Percentiles rank a stretch among this genome's conserved stretches.
Evolutionary conservation across 768 basidiomycete genomes (phyloP).

Genomic region (Pulveroboletus ravenelii): DNA sequence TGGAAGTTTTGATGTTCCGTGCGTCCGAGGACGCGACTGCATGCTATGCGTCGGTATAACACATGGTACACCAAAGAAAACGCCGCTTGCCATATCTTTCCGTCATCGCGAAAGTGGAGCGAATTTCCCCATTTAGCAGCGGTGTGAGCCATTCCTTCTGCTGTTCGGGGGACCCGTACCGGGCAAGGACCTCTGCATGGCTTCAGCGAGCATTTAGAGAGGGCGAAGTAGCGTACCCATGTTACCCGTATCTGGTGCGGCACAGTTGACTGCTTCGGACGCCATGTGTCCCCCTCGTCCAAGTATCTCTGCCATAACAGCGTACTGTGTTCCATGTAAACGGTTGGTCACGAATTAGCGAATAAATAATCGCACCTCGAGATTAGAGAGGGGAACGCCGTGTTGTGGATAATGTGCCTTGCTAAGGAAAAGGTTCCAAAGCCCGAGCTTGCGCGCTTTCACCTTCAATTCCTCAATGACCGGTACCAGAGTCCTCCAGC

Average conservation of each 20-base stretch:
- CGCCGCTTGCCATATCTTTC: slow-evolving; percentile 68
- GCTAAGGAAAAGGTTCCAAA: slow-evolving; percentile 98
- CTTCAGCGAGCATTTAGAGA: not conserved
- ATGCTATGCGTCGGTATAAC: slow-evolving; percentile 1
- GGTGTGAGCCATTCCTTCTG: slow-evolving; percentile 88
- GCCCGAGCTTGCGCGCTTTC: slow-evolving; percentile 81
- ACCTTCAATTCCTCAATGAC: slow-evolving; percentile 80
- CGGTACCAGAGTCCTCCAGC: slow-evolving; percentile 84
- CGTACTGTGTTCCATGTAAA: slow-evolving; percentile 56
- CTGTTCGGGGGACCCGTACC: slow-evolving; percentile 88
- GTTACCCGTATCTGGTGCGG: slow-evolving; percentile 96
- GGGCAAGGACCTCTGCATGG: slow-evolving; percentile 84
- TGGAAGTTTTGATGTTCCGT: slow-evolving; percentile 87
- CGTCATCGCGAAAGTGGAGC: slow-evolving; percentile 96
- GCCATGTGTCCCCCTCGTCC: slow-evolving; percentile 80
- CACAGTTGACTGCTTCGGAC: slow-evolving; percentile 87
- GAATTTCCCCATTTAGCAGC: slow-evolving; percentile 86
- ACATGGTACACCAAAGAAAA: slow-evolving; percentile 4
- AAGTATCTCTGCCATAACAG: slow-evolving; percentile 94
- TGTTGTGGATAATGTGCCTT: slow-evolving; percentile 87
- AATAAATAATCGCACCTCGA: slow-evolving; percentile 59
- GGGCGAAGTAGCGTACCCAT: slow-evolving; percentile 58
- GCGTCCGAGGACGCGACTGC: slow-evolving; percentile 90
- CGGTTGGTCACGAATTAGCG: not conserved
- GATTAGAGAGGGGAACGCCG: slow-evolving; percentile 86